Evolutionary conservation across 75 land plant genomes (phyloP).

Genomic region (Picea glauca): DNA sequence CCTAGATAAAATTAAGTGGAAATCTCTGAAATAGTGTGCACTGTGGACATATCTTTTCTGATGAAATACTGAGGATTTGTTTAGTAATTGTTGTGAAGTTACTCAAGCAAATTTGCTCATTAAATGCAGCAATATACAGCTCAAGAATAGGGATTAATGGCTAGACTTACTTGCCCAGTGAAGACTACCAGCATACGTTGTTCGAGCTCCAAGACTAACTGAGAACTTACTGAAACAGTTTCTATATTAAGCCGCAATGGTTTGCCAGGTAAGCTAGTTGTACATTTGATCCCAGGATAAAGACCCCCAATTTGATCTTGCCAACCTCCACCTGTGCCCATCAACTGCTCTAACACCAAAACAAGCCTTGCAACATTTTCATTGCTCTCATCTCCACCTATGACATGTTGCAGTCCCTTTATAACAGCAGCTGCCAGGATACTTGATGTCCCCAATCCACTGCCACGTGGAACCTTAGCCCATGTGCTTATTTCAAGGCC

Average conservation of each 20-base stretch:
- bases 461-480: slow-evolving; percentile 94
- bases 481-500: slow-evolving; percentile 78
- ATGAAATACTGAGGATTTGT: not conserved
- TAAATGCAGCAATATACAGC: not conserved
- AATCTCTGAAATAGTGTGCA: not conserved
- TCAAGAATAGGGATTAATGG: not conserved
- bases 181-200: slow-evolving; percentile 79
- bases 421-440: slow-evolving; percentile 97
- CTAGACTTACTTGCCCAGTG: slow-evolving; percentile 70
- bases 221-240: slow-evolving; percentile 48
- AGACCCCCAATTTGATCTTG: slow-evolving; percentile 98
- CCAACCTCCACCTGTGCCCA: slow-evolving; percentile 99
- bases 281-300: slow-evolving; percentile 91
- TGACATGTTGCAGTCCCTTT: slow-evolving; percentile 69
- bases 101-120: not conserved
- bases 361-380: slow-evolving; percentile 85
- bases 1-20: not conserved
- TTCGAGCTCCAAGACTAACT: slow-evolving; percentile 55
- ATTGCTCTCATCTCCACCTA: slow-evolving; percentile 55
- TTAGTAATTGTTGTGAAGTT: not conserved
- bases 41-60: not conserved
- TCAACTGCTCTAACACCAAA: slow-evolving; percentile 82
- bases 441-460: slow-evolving; percentile 96
- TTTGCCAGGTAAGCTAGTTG: slow-evolving; percentile 75
- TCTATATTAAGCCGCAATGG: slow-evolving; percentile 69